phyloP scores from a whole-genome alignment of 2,329 filamentous ascomycete species.

The Alternaria panax region DNA sequence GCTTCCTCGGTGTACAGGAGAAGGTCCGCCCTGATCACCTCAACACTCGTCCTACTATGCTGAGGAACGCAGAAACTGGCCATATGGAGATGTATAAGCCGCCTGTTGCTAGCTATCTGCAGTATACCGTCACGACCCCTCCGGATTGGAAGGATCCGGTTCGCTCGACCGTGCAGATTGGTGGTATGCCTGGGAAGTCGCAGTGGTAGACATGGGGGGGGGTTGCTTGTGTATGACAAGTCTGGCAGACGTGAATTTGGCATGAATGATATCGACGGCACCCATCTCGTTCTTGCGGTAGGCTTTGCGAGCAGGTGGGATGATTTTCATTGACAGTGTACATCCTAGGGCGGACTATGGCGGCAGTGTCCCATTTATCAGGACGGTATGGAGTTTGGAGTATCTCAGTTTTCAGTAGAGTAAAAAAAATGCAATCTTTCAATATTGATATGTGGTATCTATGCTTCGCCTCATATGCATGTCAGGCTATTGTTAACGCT shows the following conservation, averaged over 20 bases:
- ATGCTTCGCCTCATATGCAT: background rate
- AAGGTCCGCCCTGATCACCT: slow-evolving; percentile 42
- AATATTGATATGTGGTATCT: background rate
- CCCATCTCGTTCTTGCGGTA: slow-evolving; percentile 72
- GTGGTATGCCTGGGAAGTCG: slow-evolving; percentile 10
- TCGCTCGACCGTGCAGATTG: slow-evolving; percentile 21
- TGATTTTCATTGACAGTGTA: background rate
- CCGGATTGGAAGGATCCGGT: slow-evolving; percentile 41
- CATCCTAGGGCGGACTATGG: background rate
- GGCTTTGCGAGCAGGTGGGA: slow-evolving; percentile 60
- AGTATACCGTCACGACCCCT: slow-evolving; percentile 43
- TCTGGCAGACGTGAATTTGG: slow-evolving; percentile 81
- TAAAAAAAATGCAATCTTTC: background rate
- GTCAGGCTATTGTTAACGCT: background rate
- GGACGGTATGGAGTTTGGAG: background rate
- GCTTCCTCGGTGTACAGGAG: slow-evolving; percentile 49
- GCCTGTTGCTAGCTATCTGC: slow-evolving; percentile 36
- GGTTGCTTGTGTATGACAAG: background rate
- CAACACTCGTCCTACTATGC: slow-evolving; percentile 28
- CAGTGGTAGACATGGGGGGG: slow-evolving; percentile 4
- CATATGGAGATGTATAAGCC: slow-evolving; percentile 36
- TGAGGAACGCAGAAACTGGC: slow-evolving; percentile 32
- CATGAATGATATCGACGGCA: slow-evolving; percentile 74
- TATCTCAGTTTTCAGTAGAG: background rate
- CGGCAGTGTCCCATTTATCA: background rate